A percentile compares a stretch with the other conserved stretches of the same genome.
These are phyloP conservation scores for Cutaneotrichosporon sp. DNA, from an alignment of 1,284 basidiomycete genomes.

Conservation along the genomic window DNA sequence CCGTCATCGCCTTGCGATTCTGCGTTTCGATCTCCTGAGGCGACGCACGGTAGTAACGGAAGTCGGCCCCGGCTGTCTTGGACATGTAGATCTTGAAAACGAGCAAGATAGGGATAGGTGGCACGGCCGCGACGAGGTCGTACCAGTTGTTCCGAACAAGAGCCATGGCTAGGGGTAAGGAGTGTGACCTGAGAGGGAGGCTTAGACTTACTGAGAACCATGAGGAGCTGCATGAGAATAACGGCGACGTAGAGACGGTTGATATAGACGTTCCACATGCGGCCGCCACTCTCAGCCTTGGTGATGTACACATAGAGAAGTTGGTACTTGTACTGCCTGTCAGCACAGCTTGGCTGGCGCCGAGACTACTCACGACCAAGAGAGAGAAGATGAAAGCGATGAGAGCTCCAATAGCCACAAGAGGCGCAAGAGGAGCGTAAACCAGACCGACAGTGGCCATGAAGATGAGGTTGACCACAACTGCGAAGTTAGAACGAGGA, in stretches of 20 bases:
- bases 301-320: conserved; percentile 87
- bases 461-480: conserved; percentile 60
- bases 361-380: conserved; percentile 33
- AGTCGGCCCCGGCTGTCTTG: conserved; percentile 61
- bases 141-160: conserved; percentile 69
- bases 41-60: conserved; percentile 62
- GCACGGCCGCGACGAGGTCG: conserved; percentile 53
- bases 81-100: conserved; percentile 77
- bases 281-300: conserved; percentile 83
- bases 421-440: conserved; percentile 84
- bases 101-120: conserved; percentile 69
- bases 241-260: conserved; percentile 74
- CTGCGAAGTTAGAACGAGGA: conserved; percentile 5
- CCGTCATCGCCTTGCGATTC: conserved; percentile 21
- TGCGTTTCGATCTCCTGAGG: conserved; percentile 47
- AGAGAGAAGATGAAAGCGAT: conserved; percentile 69
- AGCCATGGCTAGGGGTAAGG: conserved; percentile 78
- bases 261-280: conserved; percentile 85
- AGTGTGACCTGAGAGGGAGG: neutral
- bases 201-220: conserved; percentile 68
- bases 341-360: neutral
- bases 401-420: conserved; percentile 61
- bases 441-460: conserved; percentile 80
- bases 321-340: conserved; percentile 74
- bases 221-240: conserved; percentile 75